Conservation (phyloP, 176 grass and related monocot species). For the Carex kokanica region DNA sequence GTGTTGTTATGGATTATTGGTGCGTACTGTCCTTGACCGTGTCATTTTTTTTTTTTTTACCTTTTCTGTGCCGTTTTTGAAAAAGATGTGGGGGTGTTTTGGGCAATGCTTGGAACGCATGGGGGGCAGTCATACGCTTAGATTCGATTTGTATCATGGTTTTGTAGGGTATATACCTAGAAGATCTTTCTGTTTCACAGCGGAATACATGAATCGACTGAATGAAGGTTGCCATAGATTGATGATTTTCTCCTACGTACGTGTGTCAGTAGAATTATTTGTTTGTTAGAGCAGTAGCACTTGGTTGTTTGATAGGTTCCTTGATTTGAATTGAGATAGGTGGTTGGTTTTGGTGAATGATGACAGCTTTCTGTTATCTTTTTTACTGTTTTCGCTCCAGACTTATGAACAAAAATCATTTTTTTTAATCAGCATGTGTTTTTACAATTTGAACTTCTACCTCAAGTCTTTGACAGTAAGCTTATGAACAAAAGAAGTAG, state of each 20-base stretch:
- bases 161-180: background rate
- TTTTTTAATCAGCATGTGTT: background rate
- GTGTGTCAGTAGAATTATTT: background rate
- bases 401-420: background rate
- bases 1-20: background rate
- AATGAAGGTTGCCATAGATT: background rate
- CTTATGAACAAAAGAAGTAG: background rate
- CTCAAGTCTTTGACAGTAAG: background rate
- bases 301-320: background rate
- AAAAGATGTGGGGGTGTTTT: background rate
- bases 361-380: background rate
- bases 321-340: background rate
- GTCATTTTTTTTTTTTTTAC: background rate
- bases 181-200: background rate
- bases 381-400: background rate
- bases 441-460: background rate
- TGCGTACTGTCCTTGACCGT: background rate
- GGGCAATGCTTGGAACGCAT: slow-evolving; percentile 1
- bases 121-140: background rate
- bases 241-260: slow-evolving; percentile 2
- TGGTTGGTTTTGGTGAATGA: background rate
- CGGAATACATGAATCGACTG: background rate
- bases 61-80: background rate
- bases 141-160: slow-evolving; percentile 7
- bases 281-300: background rate